Percentiles rank a stretch among this genome's conserved stretches.
These are phyloP conservation scores for Trypanosoma mega DNA, from an alignment of 208 protist genomes.

Conservation along the genomic window DNA sequence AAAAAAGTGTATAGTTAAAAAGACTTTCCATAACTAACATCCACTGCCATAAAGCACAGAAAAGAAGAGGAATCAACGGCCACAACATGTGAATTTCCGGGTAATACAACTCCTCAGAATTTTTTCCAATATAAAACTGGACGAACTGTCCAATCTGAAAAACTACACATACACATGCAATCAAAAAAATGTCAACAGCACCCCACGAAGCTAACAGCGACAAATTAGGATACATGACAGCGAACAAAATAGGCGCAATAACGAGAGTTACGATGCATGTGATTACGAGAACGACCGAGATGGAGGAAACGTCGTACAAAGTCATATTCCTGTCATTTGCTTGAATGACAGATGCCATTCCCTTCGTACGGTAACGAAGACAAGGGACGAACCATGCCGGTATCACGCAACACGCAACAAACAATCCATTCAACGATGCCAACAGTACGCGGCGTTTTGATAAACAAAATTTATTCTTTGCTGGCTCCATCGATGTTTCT, in stretches of 20 bases:
- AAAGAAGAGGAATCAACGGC: constrained; percentile 42
- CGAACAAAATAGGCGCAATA: constrained; percentile 41
- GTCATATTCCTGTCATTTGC: constrained; percentile 19
- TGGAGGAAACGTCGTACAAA: constrained; percentile 23
- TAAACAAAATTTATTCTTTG: too few relatives aligned
- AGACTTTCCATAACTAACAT: not conserved
- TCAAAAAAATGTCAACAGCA: constrained; percentile 82
- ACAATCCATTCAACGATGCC: not conserved
- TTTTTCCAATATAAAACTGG: constrained; percentile 78
- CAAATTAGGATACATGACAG: constrained; percentile 16
- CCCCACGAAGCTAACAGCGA: constrained; percentile 88
- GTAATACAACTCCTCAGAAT: constrained; percentile 41
- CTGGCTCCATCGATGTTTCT: too few relatives aligned
- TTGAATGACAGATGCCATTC: constrained; percentile 34
- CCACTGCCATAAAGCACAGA: constrained; percentile 24
- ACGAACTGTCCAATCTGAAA: constrained; percentile 92
- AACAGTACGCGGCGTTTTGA: too few relatives aligned
- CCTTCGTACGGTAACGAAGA: constrained; percentile 30
- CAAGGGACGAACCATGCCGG: constrained; percentile 37
- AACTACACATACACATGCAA: constrained; percentile 87
- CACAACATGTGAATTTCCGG: constrained; percentile 47
- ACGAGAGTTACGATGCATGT: constrained; percentile 41
- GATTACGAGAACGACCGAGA: constrained; percentile 13
- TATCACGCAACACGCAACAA: constrained; percentile 30
- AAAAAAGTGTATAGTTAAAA: not conserved